Evolutionary conservation across 306 rosid species (phyloP).

Genomic region (Calophaca sinica): DNA sequence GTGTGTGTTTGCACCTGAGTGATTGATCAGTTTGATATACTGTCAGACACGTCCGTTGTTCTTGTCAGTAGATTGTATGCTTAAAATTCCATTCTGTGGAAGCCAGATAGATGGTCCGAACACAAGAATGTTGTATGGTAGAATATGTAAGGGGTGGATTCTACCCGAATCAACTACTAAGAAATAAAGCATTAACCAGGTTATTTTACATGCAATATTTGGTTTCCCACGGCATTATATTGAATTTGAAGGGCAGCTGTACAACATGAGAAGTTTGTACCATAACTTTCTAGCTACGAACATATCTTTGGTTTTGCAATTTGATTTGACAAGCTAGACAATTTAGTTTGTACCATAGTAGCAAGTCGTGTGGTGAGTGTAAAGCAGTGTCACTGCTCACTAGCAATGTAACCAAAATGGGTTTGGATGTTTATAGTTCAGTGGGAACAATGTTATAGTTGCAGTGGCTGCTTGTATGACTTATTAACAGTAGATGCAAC

Average conservation of each 20-base stretch:
- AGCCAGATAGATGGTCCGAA: not conserved
- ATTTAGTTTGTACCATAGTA: no score
- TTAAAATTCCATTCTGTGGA: conserved; percentile 40
- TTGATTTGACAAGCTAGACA: conserved; percentile 7
- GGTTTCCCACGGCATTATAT: conserved; percentile 6
- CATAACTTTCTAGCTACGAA: conserved; percentile 5
- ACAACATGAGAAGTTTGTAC: conserved; percentile 17
- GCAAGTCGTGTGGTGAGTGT: conserved; percentile 39
- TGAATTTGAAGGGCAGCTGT: conserved; percentile 1
- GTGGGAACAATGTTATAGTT: no score
- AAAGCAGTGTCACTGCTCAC: not conserved
- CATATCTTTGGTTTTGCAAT: not conserved
- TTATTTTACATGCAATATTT: not conserved
- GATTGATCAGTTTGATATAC: conserved; percentile 29
- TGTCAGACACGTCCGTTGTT: conserved; percentile 3
- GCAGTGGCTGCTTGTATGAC: no score
- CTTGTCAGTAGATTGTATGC: conserved; percentile 34
- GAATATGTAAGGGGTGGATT: conserved; percentile 21
- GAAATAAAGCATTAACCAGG: not conserved
- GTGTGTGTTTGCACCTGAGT: not conserved
- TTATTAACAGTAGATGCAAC: no score
- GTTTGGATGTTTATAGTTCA: no score
- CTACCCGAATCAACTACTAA: not conserved
- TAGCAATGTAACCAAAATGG: no score
- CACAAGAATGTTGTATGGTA: conserved; percentile 19